Conservation (phyloP, 257 asterid species). For the Gentiana dahurica region DNA sequence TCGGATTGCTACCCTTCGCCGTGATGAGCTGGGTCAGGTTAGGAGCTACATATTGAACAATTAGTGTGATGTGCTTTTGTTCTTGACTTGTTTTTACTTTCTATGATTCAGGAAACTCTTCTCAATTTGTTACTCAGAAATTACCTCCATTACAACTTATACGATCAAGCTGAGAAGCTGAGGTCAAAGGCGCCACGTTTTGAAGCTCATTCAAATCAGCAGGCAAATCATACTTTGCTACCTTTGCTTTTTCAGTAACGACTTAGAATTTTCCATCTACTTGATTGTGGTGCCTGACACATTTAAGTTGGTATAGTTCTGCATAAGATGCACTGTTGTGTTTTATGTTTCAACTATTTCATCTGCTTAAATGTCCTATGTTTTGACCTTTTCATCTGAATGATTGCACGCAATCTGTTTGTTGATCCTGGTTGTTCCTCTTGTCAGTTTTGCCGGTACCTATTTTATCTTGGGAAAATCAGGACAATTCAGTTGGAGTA, state of each 20-base stretch:
- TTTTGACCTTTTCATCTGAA: too few species aligned
- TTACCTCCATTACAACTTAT: constrained; percentile 82
- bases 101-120: constrained; percentile 68
- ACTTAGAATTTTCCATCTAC: not conserved
- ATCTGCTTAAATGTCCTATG: too few species aligned
- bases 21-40: constrained; percentile 97
- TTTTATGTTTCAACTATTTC: too few species aligned
- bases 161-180: constrained; percentile 94
- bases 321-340: too few species aligned
- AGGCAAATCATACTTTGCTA: constrained; percentile 32
- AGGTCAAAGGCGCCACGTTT: constrained; percentile 95
- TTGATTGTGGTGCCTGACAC: too few species aligned
- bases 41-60: constrained; percentile 11
- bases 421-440: not conserved
- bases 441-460: constrained; percentile 78
- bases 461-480: constrained; percentile 89
- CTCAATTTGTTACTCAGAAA: constrained; percentile 71
- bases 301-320: too few species aligned
- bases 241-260: not conserved
- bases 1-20: constrained; percentile 84
- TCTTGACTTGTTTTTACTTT: not conserved
- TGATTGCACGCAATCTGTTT: not conserved
- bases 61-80: not conserved
- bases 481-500: constrained; percentile 93
- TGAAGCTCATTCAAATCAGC: constrained; percentile 98